These are phyloP conservation scores for Colletotrichum eleusines DNA, from an alignment of 2,329 filamentous ascomycete genomes.

Conservation along the genomic window DNA sequence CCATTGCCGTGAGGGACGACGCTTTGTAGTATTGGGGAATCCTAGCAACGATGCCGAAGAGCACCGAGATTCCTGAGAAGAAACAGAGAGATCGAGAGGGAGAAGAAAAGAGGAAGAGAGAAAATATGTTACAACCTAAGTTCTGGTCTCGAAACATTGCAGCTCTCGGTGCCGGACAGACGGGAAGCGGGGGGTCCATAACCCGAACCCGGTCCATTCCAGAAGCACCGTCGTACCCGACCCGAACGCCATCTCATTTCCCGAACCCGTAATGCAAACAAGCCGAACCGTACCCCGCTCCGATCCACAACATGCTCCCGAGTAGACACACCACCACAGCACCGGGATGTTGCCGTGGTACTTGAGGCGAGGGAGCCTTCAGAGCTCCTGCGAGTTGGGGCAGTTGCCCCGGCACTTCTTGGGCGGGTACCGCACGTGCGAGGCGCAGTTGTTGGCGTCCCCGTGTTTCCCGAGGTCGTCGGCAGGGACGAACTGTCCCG, in stretches of 20 bases:
- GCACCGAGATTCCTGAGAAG: neutral
- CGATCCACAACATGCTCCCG: neutral
- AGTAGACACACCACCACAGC: no score
- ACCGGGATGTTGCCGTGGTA: neutral
- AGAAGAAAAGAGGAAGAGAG: no score
- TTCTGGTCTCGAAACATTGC: neutral
- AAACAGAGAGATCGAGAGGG: neutral
- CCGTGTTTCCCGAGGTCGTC: slow-evolving; percentile 52
- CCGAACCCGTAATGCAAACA: neutral
- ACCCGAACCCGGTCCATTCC: neutral
- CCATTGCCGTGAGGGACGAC: neutral
- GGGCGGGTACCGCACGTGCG: slow-evolving; percentile 55
- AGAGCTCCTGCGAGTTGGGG: slow-evolving; percentile 37
- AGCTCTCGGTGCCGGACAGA: slow-evolving; percentile 5
- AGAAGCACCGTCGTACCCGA: neutral
- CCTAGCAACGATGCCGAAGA: neutral
- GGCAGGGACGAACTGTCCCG: slow-evolving; percentile 61
- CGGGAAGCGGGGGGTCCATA: neutral
- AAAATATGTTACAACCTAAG: neutral
- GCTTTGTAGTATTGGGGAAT: neutral
- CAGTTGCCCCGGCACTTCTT: slow-evolving; percentile 48
- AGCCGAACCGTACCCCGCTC: neutral
- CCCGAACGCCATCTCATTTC: slow-evolving; percentile 11
- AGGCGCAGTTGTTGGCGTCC: slow-evolving; percentile 55
- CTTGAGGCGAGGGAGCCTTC: neutral